These are phyloP conservation scores for Termitomyces sp. DNA, from an alignment of 768 basidiomycete species.

Conservation along the genomic window DNA sequence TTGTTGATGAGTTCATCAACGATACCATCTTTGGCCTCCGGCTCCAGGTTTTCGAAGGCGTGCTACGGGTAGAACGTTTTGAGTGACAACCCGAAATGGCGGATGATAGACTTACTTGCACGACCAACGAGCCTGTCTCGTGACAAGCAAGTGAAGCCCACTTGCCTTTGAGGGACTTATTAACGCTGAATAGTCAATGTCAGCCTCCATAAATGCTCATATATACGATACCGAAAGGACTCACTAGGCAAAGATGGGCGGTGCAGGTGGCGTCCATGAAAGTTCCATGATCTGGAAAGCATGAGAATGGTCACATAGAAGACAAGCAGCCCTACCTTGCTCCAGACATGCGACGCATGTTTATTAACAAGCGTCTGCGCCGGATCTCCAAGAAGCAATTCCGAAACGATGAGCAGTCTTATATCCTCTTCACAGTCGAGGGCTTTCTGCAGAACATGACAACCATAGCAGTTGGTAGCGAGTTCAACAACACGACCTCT, in stretches of 20 bases:
- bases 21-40: conserved; percentile 61
- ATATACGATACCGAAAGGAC: conserved; percentile 19
- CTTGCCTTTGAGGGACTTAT: conserved; percentile 81
- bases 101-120: conserved; percentile 42
- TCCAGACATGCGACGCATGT: conserved; percentile 90
- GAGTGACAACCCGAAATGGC: not conserved
- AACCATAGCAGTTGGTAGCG: conserved; percentile 86
- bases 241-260: conserved; percentile 84
- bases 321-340: conserved; percentile 49
- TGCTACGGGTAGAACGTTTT: not conserved
- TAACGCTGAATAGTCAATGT: conserved; percentile 51
- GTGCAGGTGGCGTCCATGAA: conserved; percentile 81
- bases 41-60: not conserved
- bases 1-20: conserved; percentile 80
- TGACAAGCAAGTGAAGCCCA: conserved; percentile 89
- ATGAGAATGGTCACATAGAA: not conserved
- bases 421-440: conserved; percentile 90
- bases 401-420: conserved; percentile 75
- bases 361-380: conserved; percentile 86
- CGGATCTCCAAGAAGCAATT: conserved; percentile 79
- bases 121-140: conserved; percentile 85
- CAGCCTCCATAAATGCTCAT: not conserved
- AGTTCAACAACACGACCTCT: conserved; percentile 84
- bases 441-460: conserved; percentile 86
- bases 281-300: conserved; percentile 76